Evolutionary conservation across 139 green algal species (phyloP), one percentile per base, ranked within the genome.

Genomic region (Chlorella vulgaris): DNA sequence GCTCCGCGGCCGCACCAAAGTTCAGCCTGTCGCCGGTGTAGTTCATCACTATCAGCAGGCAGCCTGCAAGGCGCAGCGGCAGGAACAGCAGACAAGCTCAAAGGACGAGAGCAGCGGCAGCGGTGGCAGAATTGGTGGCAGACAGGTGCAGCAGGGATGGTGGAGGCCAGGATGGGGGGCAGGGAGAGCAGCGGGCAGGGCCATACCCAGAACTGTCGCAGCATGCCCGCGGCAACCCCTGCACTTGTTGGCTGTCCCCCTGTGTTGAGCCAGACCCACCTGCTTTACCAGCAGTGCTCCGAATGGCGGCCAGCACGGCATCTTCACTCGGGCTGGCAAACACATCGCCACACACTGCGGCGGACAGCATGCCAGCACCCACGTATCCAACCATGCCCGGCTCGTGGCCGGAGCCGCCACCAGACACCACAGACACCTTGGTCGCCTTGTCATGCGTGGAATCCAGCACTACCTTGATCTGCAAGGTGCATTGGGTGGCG

Each of bases 1-100:
- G 85, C 86, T 98, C 96, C 0, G 88, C 91, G 7, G 96, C 95
- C 50, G 97, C 79, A 0, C 96, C 96, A 87, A 99, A 99, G 80
- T 98, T 91, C 26, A 99, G 89, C 2, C 93, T 77, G 80, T 99
- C 96, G 2, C 95, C 92, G 31, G 94, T 98, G 89, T 99, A 99
- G 84, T 98, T 98, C 79, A 92, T 92, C 42, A 96, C 86, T 36
- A 98, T 85, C 7, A 98, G 80, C 40, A 97, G 87, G 80, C 88
- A 94, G 83, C 93, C 94, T 36, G 86, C 74, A n/a, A n/a, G 4
- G 88, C 75, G 35, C 0, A 38, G 3, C 35, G 7, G 35, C 15
- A 18, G 3, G 61, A 7, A 29, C 61, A 68, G 61, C 61, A 68
- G 38, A 68, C 47, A 55, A 55, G 13, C 47, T 55, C 15, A 55